These are phyloP conservation scores for Mycena metata DNA, from an alignment of 768 basidiomycete species.

Conservation along the genomic window DNA sequence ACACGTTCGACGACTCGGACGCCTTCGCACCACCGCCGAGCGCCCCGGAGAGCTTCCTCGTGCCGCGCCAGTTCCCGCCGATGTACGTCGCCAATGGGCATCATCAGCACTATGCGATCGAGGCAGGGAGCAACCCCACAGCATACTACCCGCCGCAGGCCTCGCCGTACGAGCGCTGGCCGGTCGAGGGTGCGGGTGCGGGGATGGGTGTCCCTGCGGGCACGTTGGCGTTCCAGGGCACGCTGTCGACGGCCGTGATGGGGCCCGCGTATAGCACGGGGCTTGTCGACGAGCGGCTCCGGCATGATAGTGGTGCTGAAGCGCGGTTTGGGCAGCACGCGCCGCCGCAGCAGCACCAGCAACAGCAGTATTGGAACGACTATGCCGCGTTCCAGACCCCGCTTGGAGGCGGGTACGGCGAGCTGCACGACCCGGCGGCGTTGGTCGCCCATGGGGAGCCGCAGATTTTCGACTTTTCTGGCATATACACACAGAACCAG, in stretches of 20 bases:
- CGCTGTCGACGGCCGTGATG: slow-evolving; percentile 78
- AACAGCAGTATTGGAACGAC: slow-evolving; percentile 65
- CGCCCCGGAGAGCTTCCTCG: slow-evolving; percentile 6
- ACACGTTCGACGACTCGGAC: slow-evolving; percentile 55
- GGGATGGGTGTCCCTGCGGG: slow-evolving; percentile 34
- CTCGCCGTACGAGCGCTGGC: slow-evolving; percentile 61
- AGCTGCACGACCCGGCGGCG: slow-evolving; percentile 22
- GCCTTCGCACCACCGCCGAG: slow-evolving; percentile 18
- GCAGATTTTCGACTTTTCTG: slow-evolving; percentile 29
- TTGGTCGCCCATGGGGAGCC: slow-evolving; percentile 22
- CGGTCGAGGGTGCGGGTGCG: slow-evolving; percentile 43
- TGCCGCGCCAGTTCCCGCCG: slow-evolving; percentile 23
- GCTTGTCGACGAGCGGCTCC: slow-evolving; percentile 63
- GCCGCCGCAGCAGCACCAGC: slow-evolving; percentile 46
- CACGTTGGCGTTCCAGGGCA: slow-evolving; percentile 53
- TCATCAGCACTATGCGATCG: slow-evolving; percentile 1
- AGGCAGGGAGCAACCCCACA: not conserved
- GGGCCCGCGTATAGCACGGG: slow-evolving; percentile 85
- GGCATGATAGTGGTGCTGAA: slow-evolving; percentile 10
- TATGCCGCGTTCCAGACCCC: slow-evolving; percentile 62
- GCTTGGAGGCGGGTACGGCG: slow-evolving; percentile 13
- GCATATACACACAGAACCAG: slow-evolving; percentile 26
- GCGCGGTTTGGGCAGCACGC: slow-evolving; percentile 27
- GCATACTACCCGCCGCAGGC: slow-evolving; percentile 28
- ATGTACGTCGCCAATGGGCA: slow-evolving; percentile 22